Evolutionary conservation across 768 basidiomycete species (phyloP).

Genomic region (Leccinum aurantiacum): DNA sequence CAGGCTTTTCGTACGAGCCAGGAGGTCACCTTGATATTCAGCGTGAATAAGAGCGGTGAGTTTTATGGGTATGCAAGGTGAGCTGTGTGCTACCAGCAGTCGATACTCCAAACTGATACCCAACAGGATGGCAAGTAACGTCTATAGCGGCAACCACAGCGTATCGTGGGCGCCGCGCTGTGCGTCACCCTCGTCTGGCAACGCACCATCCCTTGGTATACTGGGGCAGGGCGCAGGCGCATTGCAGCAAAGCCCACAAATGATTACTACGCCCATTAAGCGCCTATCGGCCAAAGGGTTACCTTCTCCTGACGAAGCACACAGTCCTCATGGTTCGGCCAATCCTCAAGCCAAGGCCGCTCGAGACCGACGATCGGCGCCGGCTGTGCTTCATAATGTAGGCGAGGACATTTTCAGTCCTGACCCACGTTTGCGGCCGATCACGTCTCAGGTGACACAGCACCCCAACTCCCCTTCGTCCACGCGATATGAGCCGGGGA

Average conservation of each 20-base stretch:
- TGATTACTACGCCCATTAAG: slow-evolving; percentile 40
- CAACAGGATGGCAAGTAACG: slow-evolving; percentile 63
- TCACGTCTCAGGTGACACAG: background rate
- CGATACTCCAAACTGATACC: slow-evolving; percentile 2
- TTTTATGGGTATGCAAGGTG: slow-evolving; percentile 92
- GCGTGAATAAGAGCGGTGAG: slow-evolving; percentile 91
- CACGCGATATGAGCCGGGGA: slow-evolving; percentile 40
- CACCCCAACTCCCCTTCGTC: background rate
- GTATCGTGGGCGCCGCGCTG: slow-evolving; percentile 58
- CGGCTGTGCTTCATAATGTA: slow-evolving; percentile 46
- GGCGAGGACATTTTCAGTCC: slow-evolving; percentile 34
- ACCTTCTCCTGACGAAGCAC: slow-evolving; percentile 6
- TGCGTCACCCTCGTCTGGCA: slow-evolving; percentile 32
- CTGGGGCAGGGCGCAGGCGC: slow-evolving; percentile 17
- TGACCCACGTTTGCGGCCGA: slow-evolving; percentile 22
- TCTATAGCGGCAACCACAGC: slow-evolving; percentile 48
- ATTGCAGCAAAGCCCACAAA: slow-evolving; percentile 1
- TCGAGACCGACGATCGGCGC: slow-evolving; percentile 43
- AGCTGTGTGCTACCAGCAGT: slow-evolving; percentile 18
- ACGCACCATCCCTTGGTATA: slow-evolving; percentile 3
- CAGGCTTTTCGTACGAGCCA: slow-evolving; percentile 90
- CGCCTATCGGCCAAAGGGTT: slow-evolving; percentile 38
- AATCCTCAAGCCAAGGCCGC: background rate
- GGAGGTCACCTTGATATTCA: slow-evolving; percentile 87
- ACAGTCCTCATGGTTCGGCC: background rate